Evolutionary conservation across 2,329 filamentous ascomycete genomes (phyloP).

Genomic region (Pseudovirgaria hyperparasitica): DNA sequence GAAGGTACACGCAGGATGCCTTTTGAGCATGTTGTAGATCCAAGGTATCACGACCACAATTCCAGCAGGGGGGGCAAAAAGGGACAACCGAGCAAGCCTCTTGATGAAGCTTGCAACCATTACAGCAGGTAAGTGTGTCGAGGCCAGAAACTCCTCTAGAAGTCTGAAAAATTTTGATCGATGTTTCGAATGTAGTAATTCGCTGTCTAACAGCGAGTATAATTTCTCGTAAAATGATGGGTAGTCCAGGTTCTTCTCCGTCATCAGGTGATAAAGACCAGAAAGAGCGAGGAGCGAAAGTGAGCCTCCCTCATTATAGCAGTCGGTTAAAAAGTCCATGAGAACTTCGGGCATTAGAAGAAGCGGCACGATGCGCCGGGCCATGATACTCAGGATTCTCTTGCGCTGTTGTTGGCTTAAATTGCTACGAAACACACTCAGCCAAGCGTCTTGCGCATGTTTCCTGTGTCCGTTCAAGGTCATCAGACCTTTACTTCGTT

Average conservation of each 20-base stretch:
- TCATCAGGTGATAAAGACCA: constrained; percentile 89
- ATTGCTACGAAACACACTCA: constrained; percentile 57
- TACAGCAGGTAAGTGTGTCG: constrained; percentile 81
- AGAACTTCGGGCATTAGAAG: constrained; percentile 79
- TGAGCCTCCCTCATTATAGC: constrained; percentile 74
- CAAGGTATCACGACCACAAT: constrained; percentile 84
- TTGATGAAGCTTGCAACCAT: constrained; percentile 96
- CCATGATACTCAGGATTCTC: constrained; percentile 59
- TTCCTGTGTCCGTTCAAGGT: constrained; percentile 62
- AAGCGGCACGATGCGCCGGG: constrained; percentile 73
- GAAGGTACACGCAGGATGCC: constrained; percentile 82
- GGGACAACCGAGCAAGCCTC: constrained; percentile 66
- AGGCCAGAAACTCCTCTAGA: constrained; percentile 78
- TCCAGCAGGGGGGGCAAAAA: constrained; percentile 81
- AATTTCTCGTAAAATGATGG: constrained; percentile 87
- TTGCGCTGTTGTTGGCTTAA: constrained; percentile 68
- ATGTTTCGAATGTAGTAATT: constrained; percentile 86
- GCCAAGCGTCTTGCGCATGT: constrained; percentile 76
- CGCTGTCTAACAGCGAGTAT: constrained; percentile 78
- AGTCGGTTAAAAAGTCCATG: constrained; percentile 94
- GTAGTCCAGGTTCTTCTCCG: constrained; percentile 89
- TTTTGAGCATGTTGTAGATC: constrained; percentile 88
- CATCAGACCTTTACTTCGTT: constrained; percentile 47
- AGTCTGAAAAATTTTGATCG: constrained; percentile 87
- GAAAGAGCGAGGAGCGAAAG: constrained; percentile 80